A percentile compares a stretch with the other conserved stretches of the same genome.
phyloP scores from a whole-genome alignment of 345 rosid genomes.

The Aegle marmelos region DNA sequence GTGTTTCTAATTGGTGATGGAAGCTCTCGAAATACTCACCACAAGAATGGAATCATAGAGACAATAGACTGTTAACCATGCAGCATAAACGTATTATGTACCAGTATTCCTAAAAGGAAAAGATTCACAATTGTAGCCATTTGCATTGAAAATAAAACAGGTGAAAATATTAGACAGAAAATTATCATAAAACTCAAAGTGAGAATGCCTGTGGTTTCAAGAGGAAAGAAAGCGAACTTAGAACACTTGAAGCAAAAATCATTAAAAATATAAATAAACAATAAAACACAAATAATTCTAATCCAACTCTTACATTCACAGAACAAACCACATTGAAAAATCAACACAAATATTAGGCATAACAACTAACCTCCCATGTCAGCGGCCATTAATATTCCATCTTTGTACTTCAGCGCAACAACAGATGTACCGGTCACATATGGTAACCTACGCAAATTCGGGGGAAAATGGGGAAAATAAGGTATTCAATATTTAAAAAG shows the following conservation, averaged over 20 bases:
- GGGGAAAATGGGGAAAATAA: not conserved
- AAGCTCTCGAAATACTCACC: not conserved
- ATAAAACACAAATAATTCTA: not conserved
- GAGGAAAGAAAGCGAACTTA: not conserved
- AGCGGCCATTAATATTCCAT: slow-evolving; percentile 95
- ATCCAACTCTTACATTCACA: too few relatives aligned
- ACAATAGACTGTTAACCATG: not conserved
- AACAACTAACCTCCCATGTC: slow-evolving; percentile 80
- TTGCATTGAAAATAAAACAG: not conserved
- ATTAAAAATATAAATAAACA: not conserved
- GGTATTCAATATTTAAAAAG: not conserved
- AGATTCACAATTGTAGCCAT: not conserved
- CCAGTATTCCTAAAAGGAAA: not conserved
- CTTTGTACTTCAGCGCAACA: slow-evolving; percentile 89
- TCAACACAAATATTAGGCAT: not conserved
- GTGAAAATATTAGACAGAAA: not conserved
- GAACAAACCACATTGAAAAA: not conserved
- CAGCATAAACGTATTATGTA: not conserved
- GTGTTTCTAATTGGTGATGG: not conserved
- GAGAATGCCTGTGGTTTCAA: not conserved
- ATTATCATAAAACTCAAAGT: not conserved
- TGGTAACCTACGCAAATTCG: slow-evolving; percentile 53
- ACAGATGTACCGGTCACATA: slow-evolving; percentile 96
- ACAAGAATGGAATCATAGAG: not conserved
- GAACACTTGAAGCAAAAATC: not conserved